Conservation (phyloP, 2,329 filamentous ascomycete genomes). For the Fusarium secorum region DNA sequence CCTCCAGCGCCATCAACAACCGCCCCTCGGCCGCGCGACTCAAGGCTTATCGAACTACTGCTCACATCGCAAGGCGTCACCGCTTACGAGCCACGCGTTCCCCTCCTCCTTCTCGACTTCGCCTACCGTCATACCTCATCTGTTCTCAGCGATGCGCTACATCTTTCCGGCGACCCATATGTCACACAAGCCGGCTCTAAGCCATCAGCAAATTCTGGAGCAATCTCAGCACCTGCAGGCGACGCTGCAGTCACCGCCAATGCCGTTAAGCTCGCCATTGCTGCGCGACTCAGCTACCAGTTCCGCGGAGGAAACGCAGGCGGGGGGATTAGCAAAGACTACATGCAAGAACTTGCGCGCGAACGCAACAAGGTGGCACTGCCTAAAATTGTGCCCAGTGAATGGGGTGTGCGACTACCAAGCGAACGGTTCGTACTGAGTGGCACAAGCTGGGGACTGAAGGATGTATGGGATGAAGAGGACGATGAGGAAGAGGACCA, state of each 20-base stretch:
- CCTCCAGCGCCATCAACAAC: conserved; percentile 48
- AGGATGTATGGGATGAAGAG: conserved; percentile 64
- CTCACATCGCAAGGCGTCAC: conserved; percentile 81
- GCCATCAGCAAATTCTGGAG: conserved; percentile 59
- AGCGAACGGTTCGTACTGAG: conserved; percentile 74
- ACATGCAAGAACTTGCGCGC: conserved; percentile 76
- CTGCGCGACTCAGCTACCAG: conserved; percentile 71
- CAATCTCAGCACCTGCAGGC: conserved; percentile 55
- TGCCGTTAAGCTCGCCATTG: conserved; percentile 77
- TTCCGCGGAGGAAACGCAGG: conserved; percentile 66
- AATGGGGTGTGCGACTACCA: conserved; percentile 73
- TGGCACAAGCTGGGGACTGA: conserved; percentile 70
- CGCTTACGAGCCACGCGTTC: conserved; percentile 82
- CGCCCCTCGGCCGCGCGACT: conserved; percentile 74
- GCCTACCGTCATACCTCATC: conserved; percentile 82
- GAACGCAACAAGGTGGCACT: conserved; percentile 73
- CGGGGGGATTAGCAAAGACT: conserved; percentile 73
- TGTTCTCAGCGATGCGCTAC: conserved; percentile 74
- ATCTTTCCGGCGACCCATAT: conserved; percentile 74
- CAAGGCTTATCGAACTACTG: conserved; percentile 80
- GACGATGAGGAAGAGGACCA: conserved; percentile 53
- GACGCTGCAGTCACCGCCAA: conserved; percentile 69
- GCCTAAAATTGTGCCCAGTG: conserved; percentile 67
- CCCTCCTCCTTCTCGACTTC: conserved; percentile 84
- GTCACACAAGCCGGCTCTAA: conserved; percentile 63